phyloP scores from a whole-genome alignment of 2,329 filamentous ascomycete species.

The Penicillium palitans region DNA sequence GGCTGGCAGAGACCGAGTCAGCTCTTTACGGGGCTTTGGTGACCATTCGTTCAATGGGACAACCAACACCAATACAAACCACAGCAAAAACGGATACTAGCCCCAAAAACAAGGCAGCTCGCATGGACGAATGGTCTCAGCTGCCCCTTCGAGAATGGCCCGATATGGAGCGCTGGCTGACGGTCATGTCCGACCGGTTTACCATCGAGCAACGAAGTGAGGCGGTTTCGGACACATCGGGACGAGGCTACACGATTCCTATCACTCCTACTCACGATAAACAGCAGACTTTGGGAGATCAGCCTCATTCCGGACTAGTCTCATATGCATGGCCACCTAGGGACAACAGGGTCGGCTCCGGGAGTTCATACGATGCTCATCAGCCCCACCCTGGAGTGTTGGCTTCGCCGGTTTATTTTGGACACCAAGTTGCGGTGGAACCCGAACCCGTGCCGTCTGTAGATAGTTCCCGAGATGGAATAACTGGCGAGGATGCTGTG shows the following conservation, averaged over 20 bases:
- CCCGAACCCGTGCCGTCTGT: conserved; percentile 14
- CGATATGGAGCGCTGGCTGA: conserved; percentile 23
- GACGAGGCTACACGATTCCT: conserved; percentile 4
- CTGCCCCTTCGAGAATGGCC: conserved; percentile 20
- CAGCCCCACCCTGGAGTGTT: conserved; percentile 2
- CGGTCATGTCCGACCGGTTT: conserved; percentile 20
- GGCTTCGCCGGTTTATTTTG: conserved; percentile 11
- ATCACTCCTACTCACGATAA: neutral
- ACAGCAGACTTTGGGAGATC: neutral
- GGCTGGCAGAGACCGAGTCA: conserved; percentile 25
- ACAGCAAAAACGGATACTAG: conserved; percentile 10
- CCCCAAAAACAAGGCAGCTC: conserved; percentile 19
- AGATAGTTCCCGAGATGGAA: neutral
- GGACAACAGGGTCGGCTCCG: conserved; percentile 3
- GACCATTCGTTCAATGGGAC: conserved; percentile 16
- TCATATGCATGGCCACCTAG: conserved; percentile 9
- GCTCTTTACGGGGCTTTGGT: conserved; percentile 24
- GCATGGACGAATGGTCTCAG: conserved; percentile 25
- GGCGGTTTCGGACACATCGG: neutral
- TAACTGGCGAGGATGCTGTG: neutral
- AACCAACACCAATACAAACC: conserved; percentile 7
- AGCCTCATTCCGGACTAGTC: neutral
- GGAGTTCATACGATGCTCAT: conserved; percentile 10
- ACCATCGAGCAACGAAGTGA: conserved; percentile 4
- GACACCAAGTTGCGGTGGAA: conserved; percentile 1